phyloP scores from a whole-genome alignment of 2,329 filamentous ascomycete genomes.

The Kalaharituber pfeilii region DNA sequence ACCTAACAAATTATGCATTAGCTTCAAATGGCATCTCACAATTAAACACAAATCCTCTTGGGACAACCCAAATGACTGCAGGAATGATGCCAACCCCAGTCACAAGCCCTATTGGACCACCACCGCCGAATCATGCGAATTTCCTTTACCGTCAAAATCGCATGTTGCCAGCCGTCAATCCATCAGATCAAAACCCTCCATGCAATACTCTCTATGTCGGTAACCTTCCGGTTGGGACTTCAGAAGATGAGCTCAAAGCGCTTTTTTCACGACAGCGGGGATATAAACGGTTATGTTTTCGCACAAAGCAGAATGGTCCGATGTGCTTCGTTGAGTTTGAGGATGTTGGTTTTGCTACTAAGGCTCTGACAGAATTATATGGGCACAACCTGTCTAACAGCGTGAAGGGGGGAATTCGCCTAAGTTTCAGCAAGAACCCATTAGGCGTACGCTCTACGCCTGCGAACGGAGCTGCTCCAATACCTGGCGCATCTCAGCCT shows the following conservation, averaged over 20 bases:
- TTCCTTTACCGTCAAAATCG: conserved; percentile 7
- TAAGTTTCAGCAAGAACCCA: conserved; percentile 96
- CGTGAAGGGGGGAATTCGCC: conserved; percentile 78
- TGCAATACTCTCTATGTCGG: conserved; percentile 97
- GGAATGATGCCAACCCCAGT: not conserved
- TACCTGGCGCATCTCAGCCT: not conserved
- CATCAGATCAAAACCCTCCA: conserved; percentile 87
- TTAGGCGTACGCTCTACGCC: conserved; percentile 52
- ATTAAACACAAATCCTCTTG: not conserved
- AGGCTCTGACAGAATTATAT: conserved; percentile 76
- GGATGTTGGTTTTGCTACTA: conserved; percentile 78
- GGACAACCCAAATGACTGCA: not conserved
- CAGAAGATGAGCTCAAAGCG: conserved; percentile 85
- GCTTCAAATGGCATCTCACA: not conserved
- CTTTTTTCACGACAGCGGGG: conserved; percentile 86
- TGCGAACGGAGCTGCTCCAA: not conserved
- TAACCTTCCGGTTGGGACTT: conserved; percentile 84
- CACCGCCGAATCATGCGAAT: not conserved
- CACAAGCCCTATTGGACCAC: not conserved
- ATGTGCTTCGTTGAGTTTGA: conserved; percentile 99
- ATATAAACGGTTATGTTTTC: conserved; percentile 87
- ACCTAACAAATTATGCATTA: not conserved
- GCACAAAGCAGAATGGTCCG: conserved; percentile 84
- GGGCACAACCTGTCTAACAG: conserved; percentile 77
- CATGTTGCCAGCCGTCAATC: conserved; percentile 61